Percentiles rank a stretch among this genome's conserved stretches.
Evolutionary conservation across 352 stramenopile species (phyloP).

Genomic region (Phytophthora hybrid): DNA sequence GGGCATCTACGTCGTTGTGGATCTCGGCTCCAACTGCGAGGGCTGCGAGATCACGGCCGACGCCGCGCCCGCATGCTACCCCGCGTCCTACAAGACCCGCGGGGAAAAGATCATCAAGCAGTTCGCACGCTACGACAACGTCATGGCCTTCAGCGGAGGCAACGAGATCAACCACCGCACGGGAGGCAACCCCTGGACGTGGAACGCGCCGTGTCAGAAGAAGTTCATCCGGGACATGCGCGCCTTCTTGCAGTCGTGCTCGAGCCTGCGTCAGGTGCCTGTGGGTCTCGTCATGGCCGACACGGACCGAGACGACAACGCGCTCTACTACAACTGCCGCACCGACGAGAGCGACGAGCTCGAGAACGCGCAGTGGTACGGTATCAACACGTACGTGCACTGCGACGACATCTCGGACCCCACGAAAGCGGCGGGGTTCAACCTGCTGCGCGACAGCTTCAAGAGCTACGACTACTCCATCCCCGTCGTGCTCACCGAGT

Average conservation of each 20-base stretch:
- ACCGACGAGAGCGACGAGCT: slow-evolving; percentile 63
- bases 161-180: slow-evolving; percentile 88
- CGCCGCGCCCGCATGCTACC: slow-evolving; percentile 62
- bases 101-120: slow-evolving; percentile 83
- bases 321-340: slow-evolving; percentile 87
- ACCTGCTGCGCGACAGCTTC: slow-evolving; percentile 68
- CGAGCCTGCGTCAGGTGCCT: slow-evolving; percentile 69
- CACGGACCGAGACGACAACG: slow-evolving; percentile 63
- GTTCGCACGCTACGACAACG: slow-evolving; percentile 88
- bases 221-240: slow-evolving; percentile 92
- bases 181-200: slow-evolving; percentile 45
- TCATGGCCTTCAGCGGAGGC: slow-evolving; percentile 76
- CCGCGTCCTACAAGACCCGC: slow-evolving; percentile 69
- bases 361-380: slow-evolving; percentile 88
- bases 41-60: slow-evolving; percentile 74
- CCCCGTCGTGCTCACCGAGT: slow-evolving; percentile 44
- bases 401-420: slow-evolving; percentile 67
- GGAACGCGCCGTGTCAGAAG: slow-evolving; percentile 88
- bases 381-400: slow-evolving; percentile 86
- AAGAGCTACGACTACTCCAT: slow-evolving; percentile 62
- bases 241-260: slow-evolving; percentile 67
- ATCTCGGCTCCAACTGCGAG: slow-evolving; percentile 67
- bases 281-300: slow-evolving; percentile 82
- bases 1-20: slow-evolving; percentile 84
- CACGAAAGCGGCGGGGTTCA: slow-evolving; percentile 60